Evolutionary conservation across 2,329 filamentous ascomycete species (phyloP), one percentile per base, ranked within the genome.

Genomic region (Exophiala phaeomuriformis): DNA sequence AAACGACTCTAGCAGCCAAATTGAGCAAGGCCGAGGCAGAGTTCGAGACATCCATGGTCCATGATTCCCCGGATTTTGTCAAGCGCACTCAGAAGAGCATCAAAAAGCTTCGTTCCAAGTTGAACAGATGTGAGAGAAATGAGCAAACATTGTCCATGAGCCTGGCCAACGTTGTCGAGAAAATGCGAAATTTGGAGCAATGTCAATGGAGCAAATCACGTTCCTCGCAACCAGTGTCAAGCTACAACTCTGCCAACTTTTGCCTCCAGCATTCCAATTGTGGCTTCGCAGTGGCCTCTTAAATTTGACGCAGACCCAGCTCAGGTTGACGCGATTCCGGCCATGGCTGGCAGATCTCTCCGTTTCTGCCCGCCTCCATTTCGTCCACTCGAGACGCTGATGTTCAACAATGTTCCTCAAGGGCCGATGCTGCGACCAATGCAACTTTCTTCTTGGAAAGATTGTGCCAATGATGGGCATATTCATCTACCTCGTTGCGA

Each of bases 161-260:
- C 27, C 42, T 59, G 28, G 40, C 31, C 9, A 28, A 29, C 29
- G 43, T 58, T 5, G 19, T 46, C 12, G 10, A 7, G 27, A 31
- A 51, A n/a, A 56, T 58, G 47, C 12, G 49, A 12, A 48, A 19
- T 19, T 43, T 55, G n/a, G 43, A 53, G 30, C 44, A 45, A 19
- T 39, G 8, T 10, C 49, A 56, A 44, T 53, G 49, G 50, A 49
- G 53, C 4, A 47, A 10, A 46, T 5, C 41, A 50, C 19, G 10
- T 9, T 29, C 37, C 12, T 19, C 28, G 9, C 29, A 50, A 28
- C 7, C 35, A 42, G 28, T 19, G 12, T 12, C 27, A 31, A 9
- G 37, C 40, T 5, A 40, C 30, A 2, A 32, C 33, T 28, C 10
- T 47, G 7, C n/a, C 12, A 7, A 7, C 9, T 28, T 7, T 39